Percentiles rank a stretch among this genome's conserved stretches.
Evolutionary conservation across 352 stramenopile genomes (phyloP).

Genomic region (Globisporangium sylvaticum): DNA sequence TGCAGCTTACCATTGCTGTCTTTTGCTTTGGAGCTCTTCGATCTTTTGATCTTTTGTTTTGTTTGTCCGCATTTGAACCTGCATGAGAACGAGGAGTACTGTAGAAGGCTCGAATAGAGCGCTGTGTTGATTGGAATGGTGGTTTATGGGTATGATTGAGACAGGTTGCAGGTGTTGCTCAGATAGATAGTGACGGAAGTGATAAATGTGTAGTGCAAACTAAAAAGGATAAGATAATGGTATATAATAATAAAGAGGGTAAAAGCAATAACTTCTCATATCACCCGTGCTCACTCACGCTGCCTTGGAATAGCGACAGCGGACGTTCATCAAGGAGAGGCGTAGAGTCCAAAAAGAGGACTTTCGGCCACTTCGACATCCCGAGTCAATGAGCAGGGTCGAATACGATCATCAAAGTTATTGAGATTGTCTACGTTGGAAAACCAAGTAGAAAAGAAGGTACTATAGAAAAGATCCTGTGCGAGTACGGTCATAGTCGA

Average conservation of each 20-base stretch:
- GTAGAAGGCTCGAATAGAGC: neutral
- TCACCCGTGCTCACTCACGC: constrained; percentile 34
- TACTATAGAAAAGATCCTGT: constrained; percentile 38
- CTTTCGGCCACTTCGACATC: constrained; percentile 8
- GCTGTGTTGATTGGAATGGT: no score
- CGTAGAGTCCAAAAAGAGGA: constrained; percentile 9
- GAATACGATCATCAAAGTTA: constrained; percentile 23
- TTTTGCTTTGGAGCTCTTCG: neutral
- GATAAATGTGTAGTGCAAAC: no score
- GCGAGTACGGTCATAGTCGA: constrained; percentile 25
- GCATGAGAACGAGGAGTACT: neutral
- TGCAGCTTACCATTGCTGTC: neutral
- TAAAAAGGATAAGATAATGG: neutral
- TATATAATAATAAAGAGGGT: neutral
- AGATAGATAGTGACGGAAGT: neutral
- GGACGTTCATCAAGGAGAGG: constrained; percentile 39
- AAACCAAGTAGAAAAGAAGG: constrained; percentile 32
- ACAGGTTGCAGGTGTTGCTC: no score
- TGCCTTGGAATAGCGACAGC: constrained; percentile 40
- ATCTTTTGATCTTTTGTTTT: neutral
- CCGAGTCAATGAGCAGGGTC: constrained; percentile 17
- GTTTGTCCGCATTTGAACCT: neutral
- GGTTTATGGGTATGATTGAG: no score
- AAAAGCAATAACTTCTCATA: constrained; percentile 24
- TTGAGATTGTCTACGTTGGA: constrained; percentile 25